phyloP scores from a whole-genome alignment of 345 rosid genomes.

The Ceriops tagal region DNA sequence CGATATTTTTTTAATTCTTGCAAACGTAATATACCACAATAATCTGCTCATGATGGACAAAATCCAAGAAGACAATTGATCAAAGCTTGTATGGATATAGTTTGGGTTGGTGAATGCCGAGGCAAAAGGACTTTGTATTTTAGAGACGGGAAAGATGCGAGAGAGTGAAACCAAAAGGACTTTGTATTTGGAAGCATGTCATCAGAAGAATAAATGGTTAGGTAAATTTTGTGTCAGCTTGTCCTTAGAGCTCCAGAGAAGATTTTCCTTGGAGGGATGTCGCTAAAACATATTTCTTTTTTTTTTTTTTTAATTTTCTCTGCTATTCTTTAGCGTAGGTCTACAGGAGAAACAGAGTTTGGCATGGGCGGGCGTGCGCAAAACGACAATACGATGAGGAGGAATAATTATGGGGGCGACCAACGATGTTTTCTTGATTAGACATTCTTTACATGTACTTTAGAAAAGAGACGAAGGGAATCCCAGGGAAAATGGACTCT shows the following conservation, averaged over 20 bases:
- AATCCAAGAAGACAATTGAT: slow-evolving; percentile 39
- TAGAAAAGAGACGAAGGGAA: slow-evolving; percentile 3
- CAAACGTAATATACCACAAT: slow-evolving; percentile 30
- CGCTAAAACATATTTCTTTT: background rate
- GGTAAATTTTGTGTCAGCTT: slow-evolving; percentile 33
- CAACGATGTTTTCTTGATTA: slow-evolving; percentile 2
- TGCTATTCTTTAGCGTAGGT: slow-evolving; percentile 20
- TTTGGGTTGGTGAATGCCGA: slow-evolving; percentile 29
- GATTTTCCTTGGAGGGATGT: slow-evolving; percentile 7
- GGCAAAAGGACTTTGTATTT: slow-evolving; percentile 35
- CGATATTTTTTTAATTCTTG: slow-evolving; percentile 8
- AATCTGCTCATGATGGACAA: slow-evolving; percentile 35
- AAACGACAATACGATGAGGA: slow-evolving; percentile 33
- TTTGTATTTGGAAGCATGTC: slow-evolving; percentile 47
- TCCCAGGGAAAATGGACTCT: background rate
- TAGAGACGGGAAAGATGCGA: slow-evolving; percentile 18
- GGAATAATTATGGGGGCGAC: slow-evolving; percentile 27
- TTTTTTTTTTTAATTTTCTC: slow-evolving; percentile 19
- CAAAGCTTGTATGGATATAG: slow-evolving; percentile 18
- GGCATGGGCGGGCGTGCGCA: slow-evolving; percentile 17
- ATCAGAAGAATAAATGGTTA: slow-evolving; percentile 42
- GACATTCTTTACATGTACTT: background rate
- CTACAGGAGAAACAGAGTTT: slow-evolving; percentile 6
- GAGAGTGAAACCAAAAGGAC: slow-evolving; percentile 30
- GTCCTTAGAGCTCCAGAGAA: slow-evolving; percentile 32